phyloP scores from a whole-genome alignment of 2,329 filamentous ascomycete genomes.

The Diaporthe vaccinii region DNA sequence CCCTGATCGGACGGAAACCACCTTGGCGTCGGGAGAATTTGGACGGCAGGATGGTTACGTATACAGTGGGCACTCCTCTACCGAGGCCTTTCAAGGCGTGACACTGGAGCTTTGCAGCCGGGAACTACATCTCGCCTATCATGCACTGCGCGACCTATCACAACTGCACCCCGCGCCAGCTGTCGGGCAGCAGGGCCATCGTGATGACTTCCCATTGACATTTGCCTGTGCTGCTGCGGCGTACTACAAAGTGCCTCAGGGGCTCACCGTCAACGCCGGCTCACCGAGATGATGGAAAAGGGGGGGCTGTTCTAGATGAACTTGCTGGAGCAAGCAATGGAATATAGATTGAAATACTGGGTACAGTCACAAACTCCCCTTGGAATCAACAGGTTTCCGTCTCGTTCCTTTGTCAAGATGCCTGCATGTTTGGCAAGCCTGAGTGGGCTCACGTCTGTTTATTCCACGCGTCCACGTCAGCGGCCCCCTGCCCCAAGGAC shows the following conservation, averaged over 20 bases:
- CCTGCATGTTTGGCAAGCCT: background rate
- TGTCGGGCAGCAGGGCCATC: background rate
- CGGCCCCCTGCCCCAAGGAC: background rate
- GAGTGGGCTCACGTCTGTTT: constrained; percentile 4
- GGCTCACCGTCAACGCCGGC: constrained; percentile 6
- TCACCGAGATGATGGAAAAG: background rate
- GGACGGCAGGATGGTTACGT: constrained; percentile 19
- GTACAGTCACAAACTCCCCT: background rate
- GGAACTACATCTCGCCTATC: background rate
- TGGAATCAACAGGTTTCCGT: background rate
- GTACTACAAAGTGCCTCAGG: background rate
- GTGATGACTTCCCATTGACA: too few relatives aligned
- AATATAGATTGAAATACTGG: constrained; percentile 33
- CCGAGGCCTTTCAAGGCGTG: constrained; percentile 1
- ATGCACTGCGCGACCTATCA: background rate
- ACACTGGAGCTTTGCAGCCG: background rate
- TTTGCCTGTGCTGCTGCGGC: background rate
- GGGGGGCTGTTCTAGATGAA: background rate
- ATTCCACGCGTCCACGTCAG: constrained; percentile 21
- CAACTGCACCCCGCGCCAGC: background rate
- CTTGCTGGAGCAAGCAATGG: constrained; percentile 23
- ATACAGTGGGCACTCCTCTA: constrained; percentile 6
- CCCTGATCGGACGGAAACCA: constrained; percentile 16
- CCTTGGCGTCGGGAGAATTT: constrained; percentile 13
- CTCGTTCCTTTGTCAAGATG: constrained; percentile 7